A percentile compares a stretch with the other conserved stretches of the same genome.
Conservation (phyloP, 495 filamentous ascomycete genomes). For the Jackrogersella multiformis region DNA sequence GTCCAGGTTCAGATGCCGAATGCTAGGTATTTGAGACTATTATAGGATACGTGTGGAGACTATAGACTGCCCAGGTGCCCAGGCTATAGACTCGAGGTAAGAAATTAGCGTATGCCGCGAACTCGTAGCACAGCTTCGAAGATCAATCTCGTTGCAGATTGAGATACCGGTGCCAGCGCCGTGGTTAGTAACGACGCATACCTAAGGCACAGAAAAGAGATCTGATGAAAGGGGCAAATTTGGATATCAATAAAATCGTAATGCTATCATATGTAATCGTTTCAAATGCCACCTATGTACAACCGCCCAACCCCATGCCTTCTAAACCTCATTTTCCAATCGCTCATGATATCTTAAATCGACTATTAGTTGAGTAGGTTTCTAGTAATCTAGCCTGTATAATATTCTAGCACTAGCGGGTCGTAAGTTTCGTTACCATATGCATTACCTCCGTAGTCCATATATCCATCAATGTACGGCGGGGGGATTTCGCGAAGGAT, state of each 20-base stretch:
- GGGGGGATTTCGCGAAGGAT: constrained; percentile 51
- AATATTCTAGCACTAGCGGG: constrained; percentile 47
- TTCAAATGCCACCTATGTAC: neutral
- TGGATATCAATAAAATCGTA: constrained; percentile 24
- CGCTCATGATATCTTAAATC: constrained; percentile 25
- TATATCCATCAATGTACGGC: constrained; percentile 58
- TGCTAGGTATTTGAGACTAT: too few relatives aligned
- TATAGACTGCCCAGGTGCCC: too few relatives aligned
- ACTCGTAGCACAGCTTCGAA: neutral
- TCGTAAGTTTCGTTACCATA: constrained; percentile 57
- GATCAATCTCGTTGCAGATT: too few relatives aligned
- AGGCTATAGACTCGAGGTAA: too few relatives aligned
- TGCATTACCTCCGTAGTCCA: constrained; percentile 58
- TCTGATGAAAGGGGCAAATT: neutral
- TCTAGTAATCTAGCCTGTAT: constrained; percentile 15
- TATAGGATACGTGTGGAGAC: too few relatives aligned
- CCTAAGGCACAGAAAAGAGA: neutral
- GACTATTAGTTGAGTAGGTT: constrained; percentile 5
- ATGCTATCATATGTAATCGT: constrained; percentile 19
- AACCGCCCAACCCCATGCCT: neutral
- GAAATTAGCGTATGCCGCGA: too few relatives aligned
- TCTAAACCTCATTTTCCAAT: constrained; percentile 14
- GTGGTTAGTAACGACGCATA: neutral
- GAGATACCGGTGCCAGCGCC: neutral
- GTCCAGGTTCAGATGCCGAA: too few relatives aligned